Evolutionary conservation across 257 asterid species (phyloP), one percentile per base, ranked within the genome.

Genomic region (Penstemon newberryi): DNA sequence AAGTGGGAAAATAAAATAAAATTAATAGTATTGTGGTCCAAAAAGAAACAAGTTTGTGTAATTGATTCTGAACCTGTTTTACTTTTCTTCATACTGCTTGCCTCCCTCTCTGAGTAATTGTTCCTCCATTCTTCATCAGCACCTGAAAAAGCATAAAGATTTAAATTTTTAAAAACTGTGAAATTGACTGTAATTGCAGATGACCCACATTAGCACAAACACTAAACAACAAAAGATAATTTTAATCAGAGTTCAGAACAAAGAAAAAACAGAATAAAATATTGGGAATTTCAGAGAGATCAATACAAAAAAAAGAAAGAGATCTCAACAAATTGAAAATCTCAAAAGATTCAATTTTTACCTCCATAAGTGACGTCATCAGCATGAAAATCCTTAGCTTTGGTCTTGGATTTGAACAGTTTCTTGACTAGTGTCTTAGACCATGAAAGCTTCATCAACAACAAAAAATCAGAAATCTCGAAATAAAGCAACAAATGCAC

Each of bases 111-210:
- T 65, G 84, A 73, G 74, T 78, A 83, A 78, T 79, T 85, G 93
- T 70, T 88, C 85, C 88, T 89, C 93, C 96, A 89, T 83, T 82
- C 93, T 86, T 89, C 96, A 89, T 87, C 96, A 85, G 79, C 89
- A 85, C 89, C 99, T 94, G 95, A 78, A 82, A 89, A 87, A 75
- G 87, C 77, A 81, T 65, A 71, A 71, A 77, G 47, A 58, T 39
- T 43, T 70, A 81, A 81, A 78, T 61, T 66, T 65, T 78, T 79
- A 84, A 63, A 84, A 88, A 88, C 79, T 82, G 85, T 69, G 71
- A 53, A 72, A 74, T 75, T 63, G 74, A 69, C 81, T 84, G 85
- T 68, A 75, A 46, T 73, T 25, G 66, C 80, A 74, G 74, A 81
- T 68, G 74, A 78, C 85, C 83, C 85, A 70, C 83, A 82, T 69